Base-by-base conservation (phyloP, 176 grass and related monocot species). In the Chloris gayana region DNA sequence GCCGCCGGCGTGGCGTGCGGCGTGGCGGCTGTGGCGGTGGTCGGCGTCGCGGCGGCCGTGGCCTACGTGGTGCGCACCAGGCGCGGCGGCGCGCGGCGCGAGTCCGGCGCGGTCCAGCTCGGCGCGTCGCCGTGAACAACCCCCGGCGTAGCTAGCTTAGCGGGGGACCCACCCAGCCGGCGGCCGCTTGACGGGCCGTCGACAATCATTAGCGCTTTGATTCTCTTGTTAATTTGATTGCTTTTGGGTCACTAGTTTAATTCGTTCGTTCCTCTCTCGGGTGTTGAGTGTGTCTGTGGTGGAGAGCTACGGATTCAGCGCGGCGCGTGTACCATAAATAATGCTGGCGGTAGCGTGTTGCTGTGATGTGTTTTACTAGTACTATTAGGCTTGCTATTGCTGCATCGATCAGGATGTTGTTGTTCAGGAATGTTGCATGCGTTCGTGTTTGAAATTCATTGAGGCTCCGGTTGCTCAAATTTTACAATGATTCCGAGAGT, bases 1-100 rank as follows among this genome's bases (percentile, higher is more conserved):
- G 87, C 72, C 5, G 87, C 87, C 47, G 87, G 77, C 47, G 78
- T 89, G 72, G 78, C 83, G 9, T 89, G 87, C 82, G 87, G 72
- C 78, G 2, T 89, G 5, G 87, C 87, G 37, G 87, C 78, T 18
- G 57, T 89, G 35, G 87, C 87, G 27, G 64, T 85, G 6, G 78
- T 72, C 18, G 82, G 87, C 82, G 59, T 89, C 57, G 72, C 72
- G 0, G 78, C 62, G 24, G 83, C 83, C 72, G 87, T 77, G 37
- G 87, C 87, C 13, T 89, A 85, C 78, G 87, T 73, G 6, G 78
- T 89, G 78, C 87, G 83, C 77, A 66, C 72, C 71, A 46, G 77
- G 72, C 87, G 87, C 76, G 69, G n/a, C 26, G 76, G 54, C 76
- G 87, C 82, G 82, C 62, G 18, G 1, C 66, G 0, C 58, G 25